Base-by-base conservation (phyloP, 83 land plant genomes). In the Picea engelmannii region DNA sequence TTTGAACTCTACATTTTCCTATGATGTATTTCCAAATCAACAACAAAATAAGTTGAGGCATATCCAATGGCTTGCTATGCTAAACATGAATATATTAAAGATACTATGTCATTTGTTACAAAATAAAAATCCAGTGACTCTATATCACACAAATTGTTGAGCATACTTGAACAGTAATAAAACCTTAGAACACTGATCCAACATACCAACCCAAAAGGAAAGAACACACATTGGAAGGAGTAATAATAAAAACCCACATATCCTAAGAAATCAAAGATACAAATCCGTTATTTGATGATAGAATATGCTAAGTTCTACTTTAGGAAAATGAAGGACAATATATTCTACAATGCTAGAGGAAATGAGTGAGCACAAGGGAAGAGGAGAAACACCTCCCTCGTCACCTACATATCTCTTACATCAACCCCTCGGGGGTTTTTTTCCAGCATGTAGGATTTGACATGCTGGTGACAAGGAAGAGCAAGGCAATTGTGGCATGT, bases 11-110 rank as follows among this genome's bases (percentile, higher is more conserved):
- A 2, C 44, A 8, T 6, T 44, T 6, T 6, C 49, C 6, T 44
- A 6, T 44, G 8, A 44, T 63, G 31, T 42, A 62, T 44, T 25
- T 17, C 79, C 62, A 71, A 59, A 62, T 78, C 78, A 65, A 80
- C 70, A n/a, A 25, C 25, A 42, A 71, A 6, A 73, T 44, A n/a
- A n/a, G 76, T 9, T 73, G 58, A 52, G 58, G 13, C 12, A 52
- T 52, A 52, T 52, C 76, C 58, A 42, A 27, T 18, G 18, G 15
- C 24, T 15, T 73, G 11, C 16, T 12, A 35, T 6, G 20, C 38
- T 35, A 35, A 17, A 38, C 8, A 27, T 27, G 31, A 69, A 38
- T 47, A 69, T 17, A 68, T 4, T 38, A 69, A 35, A 52, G 58
- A 11, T 13, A 52, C 2, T 52, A 13, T 12, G 17, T 23, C 24